Evolutionary conservation across 139 green algal genomes (phyloP).

Genomic region (Zygnema circumcarinatum): DNA sequence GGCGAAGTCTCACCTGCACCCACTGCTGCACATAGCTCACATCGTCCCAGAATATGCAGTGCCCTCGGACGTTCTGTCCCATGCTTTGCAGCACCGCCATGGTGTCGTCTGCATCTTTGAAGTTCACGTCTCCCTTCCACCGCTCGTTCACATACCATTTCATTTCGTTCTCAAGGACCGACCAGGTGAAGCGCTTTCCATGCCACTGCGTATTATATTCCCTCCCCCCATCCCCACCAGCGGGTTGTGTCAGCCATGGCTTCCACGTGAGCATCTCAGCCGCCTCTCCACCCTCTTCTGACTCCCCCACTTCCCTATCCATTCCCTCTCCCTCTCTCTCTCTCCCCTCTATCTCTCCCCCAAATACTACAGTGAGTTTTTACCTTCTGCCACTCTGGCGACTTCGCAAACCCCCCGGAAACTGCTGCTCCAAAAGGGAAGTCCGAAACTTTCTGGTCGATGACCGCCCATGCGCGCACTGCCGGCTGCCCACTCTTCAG

Average conservation of each 20-base stretch:
- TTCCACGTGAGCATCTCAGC: too few relatives aligned
- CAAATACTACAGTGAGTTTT: background rate
- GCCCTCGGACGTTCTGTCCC: slow-evolving; percentile 38
- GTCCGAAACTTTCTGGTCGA: slow-evolving; percentile 36
- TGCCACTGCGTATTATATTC: slow-evolving; percentile 41
- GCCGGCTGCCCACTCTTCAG: background rate
- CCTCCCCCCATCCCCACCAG: too few relatives aligned
- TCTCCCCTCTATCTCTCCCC: background rate
- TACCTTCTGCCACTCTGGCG: background rate
- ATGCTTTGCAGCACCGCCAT: background rate
- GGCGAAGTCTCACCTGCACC: slow-evolving; percentile 57
- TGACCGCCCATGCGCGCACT: background rate
- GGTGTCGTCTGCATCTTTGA: slow-evolving; percentile 42
- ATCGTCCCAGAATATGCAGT: slow-evolving; percentile 57
- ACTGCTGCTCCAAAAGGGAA: slow-evolving; percentile 43
- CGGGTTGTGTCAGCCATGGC: too few relatives aligned
- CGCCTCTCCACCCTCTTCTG: too few relatives aligned
- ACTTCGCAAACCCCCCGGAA: background rate
- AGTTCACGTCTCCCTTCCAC: slow-evolving; percentile 9
- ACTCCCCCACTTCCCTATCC: too few relatives aligned
- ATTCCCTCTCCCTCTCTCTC: background rate
- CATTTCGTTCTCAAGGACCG: slow-evolving; percentile 53
- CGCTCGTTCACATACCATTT: slow-evolving; percentile 57
- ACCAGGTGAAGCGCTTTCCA: slow-evolving; percentile 52
- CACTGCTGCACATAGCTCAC: slow-evolving; percentile 43